These are phyloP conservation scores for Colletotrichum magnum DNA, from an alignment of 2,329 filamentous ascomycete species.

Conservation along the genomic window DNA sequence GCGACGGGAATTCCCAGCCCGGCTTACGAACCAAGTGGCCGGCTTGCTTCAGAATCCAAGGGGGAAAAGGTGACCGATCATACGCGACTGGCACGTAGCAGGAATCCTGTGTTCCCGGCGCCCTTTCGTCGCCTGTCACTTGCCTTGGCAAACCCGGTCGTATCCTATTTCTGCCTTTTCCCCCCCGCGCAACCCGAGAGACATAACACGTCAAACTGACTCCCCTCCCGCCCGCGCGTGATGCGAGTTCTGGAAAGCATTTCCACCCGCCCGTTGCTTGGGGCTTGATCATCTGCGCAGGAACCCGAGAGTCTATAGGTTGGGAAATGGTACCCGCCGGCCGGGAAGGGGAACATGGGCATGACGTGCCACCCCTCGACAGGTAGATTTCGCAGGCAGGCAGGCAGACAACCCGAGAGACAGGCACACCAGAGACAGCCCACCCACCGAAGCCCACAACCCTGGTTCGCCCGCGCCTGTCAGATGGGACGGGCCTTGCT, in stretches of 20 bases:
- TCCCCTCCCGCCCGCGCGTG: slow-evolving; percentile 24
- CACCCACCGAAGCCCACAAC: slow-evolving; percentile 1
- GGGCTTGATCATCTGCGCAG: slow-evolving; percentile 49
- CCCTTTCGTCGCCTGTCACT: slow-evolving; percentile 6
- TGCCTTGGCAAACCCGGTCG: slow-evolving; percentile 1
- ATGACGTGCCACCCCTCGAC: slow-evolving; percentile 33
- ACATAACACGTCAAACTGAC: slow-evolving; percentile 20
- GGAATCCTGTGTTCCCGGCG: neutral
- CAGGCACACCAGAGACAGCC: neutral
- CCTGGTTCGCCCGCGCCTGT: slow-evolving; percentile 27
- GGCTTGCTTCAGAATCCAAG: neutral
- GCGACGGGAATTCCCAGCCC: slow-evolving; percentile 17
- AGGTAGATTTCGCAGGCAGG: slow-evolving; percentile 15
- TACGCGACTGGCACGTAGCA: neutral
- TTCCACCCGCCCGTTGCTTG: slow-evolving; percentile 19
- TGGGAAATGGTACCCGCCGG: slow-evolving; percentile 8
- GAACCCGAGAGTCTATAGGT: slow-evolving; percentile 45
- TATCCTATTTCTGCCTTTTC: neutral
- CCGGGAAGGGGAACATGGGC: neutral
- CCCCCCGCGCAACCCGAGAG: slow-evolving; percentile 18
- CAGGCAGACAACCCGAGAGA: neutral
- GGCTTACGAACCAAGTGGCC: neutral
- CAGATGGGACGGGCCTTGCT: slow-evolving; percentile 39
- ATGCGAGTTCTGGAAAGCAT: slow-evolving; percentile 5
- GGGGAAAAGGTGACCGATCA: slow-evolving; percentile 7